These are phyloP conservation scores for Fusarium mexicanum DNA, from an alignment of 2,329 filamentous ascomycete genomes.

Conservation along the genomic window DNA sequence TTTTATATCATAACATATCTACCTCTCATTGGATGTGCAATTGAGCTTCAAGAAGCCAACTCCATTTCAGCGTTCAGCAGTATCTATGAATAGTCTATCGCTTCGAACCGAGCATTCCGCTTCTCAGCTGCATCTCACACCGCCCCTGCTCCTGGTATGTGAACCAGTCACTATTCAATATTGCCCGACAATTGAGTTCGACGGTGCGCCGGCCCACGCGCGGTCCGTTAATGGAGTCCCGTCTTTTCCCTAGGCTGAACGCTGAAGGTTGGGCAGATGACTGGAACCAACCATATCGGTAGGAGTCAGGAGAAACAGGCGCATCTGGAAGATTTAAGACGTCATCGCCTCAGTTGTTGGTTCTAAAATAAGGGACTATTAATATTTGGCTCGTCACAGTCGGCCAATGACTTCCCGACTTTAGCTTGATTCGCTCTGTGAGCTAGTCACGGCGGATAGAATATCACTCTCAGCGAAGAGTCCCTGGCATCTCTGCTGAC, in stretches of 20 bases:
- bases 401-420: neutral
- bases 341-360: conserved; percentile 25
- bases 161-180: conserved; percentile 16
- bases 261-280: conserved; percentile 31
- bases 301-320: conserved; percentile 22
- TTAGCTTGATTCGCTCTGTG: neutral
- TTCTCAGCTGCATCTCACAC: conserved; percentile 23
- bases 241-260: conserved; percentile 43
- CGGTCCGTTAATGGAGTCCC: conserved; percentile 44
- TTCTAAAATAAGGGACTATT: conserved; percentile 5
- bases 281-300: conserved; percentile 38
- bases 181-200: conserved; percentile 41
- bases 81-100: neutral
- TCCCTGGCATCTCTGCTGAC: conserved; percentile 2
- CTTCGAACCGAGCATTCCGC: neutral
- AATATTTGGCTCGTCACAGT: neutral
- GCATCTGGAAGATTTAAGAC: conserved; percentile 20
- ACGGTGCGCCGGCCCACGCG: conserved; percentile 42
- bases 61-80: neutral
- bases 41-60: neutral
- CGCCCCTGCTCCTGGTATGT: conserved; percentile 18
- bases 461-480: neutral
- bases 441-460: neutral
- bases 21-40: neutral
- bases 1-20: neutral